phyloP scores from a whole-genome alignment of 306 rosid species.

The Corylus americana region DNA sequence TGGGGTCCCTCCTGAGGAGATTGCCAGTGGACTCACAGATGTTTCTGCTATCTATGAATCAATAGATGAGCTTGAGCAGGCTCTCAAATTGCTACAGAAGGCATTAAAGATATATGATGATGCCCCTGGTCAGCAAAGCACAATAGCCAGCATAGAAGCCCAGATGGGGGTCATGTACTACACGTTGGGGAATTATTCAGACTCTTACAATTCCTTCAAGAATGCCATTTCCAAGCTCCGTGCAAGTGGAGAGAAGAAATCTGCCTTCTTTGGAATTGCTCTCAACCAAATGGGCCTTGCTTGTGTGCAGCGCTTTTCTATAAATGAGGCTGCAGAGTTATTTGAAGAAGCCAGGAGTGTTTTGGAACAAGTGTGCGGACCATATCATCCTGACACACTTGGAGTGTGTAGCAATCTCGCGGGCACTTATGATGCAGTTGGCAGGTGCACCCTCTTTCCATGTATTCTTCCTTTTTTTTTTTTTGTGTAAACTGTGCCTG shows the following conservation, averaged over 20 bases:
- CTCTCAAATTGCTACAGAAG: constrained; percentile 65
- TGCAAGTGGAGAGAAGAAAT: constrained; percentile 75
- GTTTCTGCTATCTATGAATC: constrained; percentile 87
- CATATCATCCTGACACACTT: constrained; percentile 86
- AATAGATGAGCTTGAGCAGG: constrained; percentile 78
- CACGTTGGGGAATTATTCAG: constrained; percentile 63
- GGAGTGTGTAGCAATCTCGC: constrained; percentile 94
- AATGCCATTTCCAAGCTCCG: constrained; percentile 78
- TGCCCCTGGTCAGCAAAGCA: constrained; percentile 79
- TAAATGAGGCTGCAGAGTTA: constrained; percentile 66
- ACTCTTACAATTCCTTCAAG: constrained; percentile 68
- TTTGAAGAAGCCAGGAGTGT: constrained; percentile 81
- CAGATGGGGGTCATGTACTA: constrained; percentile 90
- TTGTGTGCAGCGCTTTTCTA: constrained; percentile 66
- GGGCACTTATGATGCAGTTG: constrained; percentile 90
- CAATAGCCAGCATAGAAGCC: constrained; percentile 92
- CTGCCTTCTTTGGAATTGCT: constrained; percentile 81
- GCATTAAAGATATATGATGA: constrained; percentile 63
- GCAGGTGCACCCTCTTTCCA: constrained; percentile 48
- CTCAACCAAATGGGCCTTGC: constrained; percentile 95
- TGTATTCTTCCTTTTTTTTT: background rate
- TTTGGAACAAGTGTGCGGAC: constrained; percentile 74
- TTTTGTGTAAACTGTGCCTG: background rate
- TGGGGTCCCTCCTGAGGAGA: constrained; percentile 72
- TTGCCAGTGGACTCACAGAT: constrained; percentile 80